These are phyloP conservation scores for Filosporella fistucella DNA, from an alignment of 495 filamentous ascomycete genomes.

Conservation along the genomic window DNA sequence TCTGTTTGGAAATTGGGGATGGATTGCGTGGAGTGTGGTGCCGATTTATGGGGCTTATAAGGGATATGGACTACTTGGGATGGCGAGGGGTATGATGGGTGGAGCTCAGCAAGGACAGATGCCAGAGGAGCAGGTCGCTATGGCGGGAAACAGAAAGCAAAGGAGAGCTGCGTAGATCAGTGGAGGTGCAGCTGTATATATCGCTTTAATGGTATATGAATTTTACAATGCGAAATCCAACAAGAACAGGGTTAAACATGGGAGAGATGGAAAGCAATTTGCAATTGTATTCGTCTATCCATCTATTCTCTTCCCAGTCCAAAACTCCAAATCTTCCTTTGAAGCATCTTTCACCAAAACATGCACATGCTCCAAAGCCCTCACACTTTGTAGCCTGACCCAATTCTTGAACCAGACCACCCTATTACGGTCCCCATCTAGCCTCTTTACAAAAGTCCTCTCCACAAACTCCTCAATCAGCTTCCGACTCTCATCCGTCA, in stretches of 20 bases:
- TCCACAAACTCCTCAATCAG: slow-evolving; percentile 64
- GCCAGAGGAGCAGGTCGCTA: slow-evolving; percentile 27
- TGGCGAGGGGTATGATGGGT: slow-evolving; percentile 62
- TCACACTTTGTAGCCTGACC: slow-evolving; percentile 81
- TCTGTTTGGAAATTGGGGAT: slow-evolving; percentile 69
- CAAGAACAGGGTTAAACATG: no score
- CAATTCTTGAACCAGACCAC: slow-evolving; percentile 96
- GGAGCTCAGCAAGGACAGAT: slow-evolving; percentile 26
- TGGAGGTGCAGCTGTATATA: no score
- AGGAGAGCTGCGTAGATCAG: slow-evolving; percentile 24
- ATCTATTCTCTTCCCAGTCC: slow-evolving; percentile 15
- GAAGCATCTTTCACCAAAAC: slow-evolving; percentile 25
- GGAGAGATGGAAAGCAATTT: no score
- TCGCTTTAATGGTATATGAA: neutral
- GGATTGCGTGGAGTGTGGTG: slow-evolving; percentile 70
- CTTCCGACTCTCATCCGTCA: slow-evolving; percentile 62
- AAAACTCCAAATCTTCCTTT: slow-evolving; percentile 20
- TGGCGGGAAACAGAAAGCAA: slow-evolving; percentile 46
- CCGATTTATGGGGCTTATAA: slow-evolving; percentile 66
- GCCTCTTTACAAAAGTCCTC: slow-evolving; percentile 55
- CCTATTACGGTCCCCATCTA: slow-evolving; percentile 49
- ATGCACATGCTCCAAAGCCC: slow-evolving; percentile 75
- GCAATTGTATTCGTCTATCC: neutral
- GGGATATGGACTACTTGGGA: slow-evolving; percentile 61
- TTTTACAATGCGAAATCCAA: no score